Base-by-base conservation (phyloP, 192 early-diverging fungal genomes). In the Coemansia sp. region DNA sequence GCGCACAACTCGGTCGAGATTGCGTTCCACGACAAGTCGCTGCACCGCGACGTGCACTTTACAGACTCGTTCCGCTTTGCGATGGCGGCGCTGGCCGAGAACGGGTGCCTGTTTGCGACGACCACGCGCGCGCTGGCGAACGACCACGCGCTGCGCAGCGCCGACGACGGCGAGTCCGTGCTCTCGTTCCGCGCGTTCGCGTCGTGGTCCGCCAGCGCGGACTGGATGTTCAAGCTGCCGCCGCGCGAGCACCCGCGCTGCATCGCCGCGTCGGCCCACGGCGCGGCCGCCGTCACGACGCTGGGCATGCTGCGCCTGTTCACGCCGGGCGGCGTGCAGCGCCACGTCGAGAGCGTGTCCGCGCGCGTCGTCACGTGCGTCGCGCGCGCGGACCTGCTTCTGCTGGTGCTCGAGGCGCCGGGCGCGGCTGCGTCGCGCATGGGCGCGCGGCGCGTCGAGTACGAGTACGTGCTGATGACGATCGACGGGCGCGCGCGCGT, bases 1-100 rank as follows among this genome's bases (percentile, higher is more conserved):
- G n/a, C 84, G 2, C 86, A 91, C 71, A 83, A 84, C 21, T 91
- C 87, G 12, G 65, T 98, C 16, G 88, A 91, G 65, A 87, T 98
- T 4, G 89, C 91, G 43, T 95, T 91, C 59, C 89, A 95, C 70
- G 93, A 98, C 82, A 86, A 91, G 57, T 81, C 91, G 12, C 55
- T 84, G 6, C 72, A 83, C 43, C 82, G 91, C 29, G 88, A 89
- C 54, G 89, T 90, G 47, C 87, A 89, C 66, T 95, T 97, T 46
- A 84, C 86, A 3, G 92, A 97, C 62, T 82, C 84, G 59, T 48
- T 48, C 21, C 84, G 87, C 38, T 93, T 85, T 75, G 81, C 86
- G 4, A 83, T 97, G 84, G 94, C 91, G 0, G 80, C 86, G 46
- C 75, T 98, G 12, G 73, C 83, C 22, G 73, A 80, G 14, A 65